Conservation (phyloP, 2,329 filamentous ascomycete species). For the Colletotrichum tropicicola region DNA sequence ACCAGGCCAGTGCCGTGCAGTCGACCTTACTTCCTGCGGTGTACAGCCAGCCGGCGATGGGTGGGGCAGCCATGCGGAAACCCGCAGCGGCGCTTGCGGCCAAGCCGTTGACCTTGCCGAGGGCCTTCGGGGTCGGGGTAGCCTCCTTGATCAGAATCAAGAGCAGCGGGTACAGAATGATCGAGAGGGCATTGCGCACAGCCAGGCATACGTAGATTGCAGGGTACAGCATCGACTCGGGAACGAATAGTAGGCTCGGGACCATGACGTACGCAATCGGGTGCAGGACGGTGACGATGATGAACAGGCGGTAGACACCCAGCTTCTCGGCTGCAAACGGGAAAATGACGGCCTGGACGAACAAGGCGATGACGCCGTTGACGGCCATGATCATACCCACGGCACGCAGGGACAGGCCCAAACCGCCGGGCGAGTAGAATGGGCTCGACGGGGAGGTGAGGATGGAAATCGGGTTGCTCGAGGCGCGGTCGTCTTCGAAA, state of each 20-base stretch:
- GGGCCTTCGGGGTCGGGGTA: constrained; percentile 62
- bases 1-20: constrained; percentile 72
- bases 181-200: constrained; percentile 68
- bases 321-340: constrained; percentile 66
- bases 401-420: constrained; percentile 69
- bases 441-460: constrained; percentile 45
- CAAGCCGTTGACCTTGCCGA: constrained; percentile 73
- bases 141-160: constrained; percentile 75
- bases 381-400: constrained; percentile 70
- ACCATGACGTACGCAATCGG: constrained; percentile 69
- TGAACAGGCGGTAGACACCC: constrained; percentile 68
- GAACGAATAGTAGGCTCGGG: constrained; percentile 65
- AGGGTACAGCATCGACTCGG: constrained; percentile 57
- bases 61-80: constrained; percentile 74
- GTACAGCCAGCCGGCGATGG: constrained; percentile 71
- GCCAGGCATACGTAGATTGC: constrained; percentile 68
- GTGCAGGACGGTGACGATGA: constrained; percentile 67
- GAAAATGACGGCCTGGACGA: constrained; percentile 69
- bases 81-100: constrained; percentile 72
- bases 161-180: constrained; percentile 72
- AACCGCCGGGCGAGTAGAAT: constrained; percentile 68
- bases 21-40: constrained; percentile 65
- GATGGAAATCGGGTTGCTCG: constrained; percentile 44
- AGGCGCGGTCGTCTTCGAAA: constrained; percentile 77
- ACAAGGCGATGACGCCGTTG: constrained; percentile 66